phyloP scores from a whole-genome alignment of 1,284 basidiomycete species.

The Cerioporus squamosus region DNA sequence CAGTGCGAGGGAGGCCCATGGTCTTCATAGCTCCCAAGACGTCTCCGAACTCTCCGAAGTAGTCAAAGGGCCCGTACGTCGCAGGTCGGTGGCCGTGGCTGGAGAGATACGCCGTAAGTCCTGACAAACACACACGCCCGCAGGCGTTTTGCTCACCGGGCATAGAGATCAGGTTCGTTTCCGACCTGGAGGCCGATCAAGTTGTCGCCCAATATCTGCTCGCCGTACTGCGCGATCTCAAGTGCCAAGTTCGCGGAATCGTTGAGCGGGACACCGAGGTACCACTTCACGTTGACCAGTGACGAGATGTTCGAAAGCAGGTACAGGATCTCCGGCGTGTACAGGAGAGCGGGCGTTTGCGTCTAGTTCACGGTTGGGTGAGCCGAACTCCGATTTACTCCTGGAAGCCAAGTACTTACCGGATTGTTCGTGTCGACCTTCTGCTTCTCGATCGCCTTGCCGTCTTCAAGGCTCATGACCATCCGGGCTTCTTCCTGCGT shows the following conservation, averaged over 20 bases:
- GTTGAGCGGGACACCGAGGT: conserved; percentile 60
- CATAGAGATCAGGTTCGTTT: conserved; percentile 64
- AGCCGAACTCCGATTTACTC: too few species aligned
- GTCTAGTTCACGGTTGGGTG: conserved; percentile 34
- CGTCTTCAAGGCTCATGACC: conserved; percentile 25
- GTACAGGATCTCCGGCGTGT: conserved; percentile 60
- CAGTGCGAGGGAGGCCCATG: conserved; percentile 44
- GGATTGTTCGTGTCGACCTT: conserved; percentile 20
- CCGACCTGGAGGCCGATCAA: conserved; percentile 52
- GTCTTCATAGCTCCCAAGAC: conserved; percentile 48
- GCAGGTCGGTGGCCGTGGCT: conserved; percentile 34
- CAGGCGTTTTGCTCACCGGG: conserved; percentile 21
- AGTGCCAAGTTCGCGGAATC: conserved; percentile 47
- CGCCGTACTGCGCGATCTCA: conserved; percentile 48
- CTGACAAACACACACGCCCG: not conserved
- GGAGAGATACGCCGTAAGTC: not conserved
- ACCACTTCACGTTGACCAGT: conserved; percentile 62
- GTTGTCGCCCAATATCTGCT: conserved; percentile 46
- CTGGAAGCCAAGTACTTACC: too few species aligned
- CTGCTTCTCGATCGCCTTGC: conserved; percentile 21
- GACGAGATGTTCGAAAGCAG: conserved; percentile 60
- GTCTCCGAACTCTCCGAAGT: conserved; percentile 51
- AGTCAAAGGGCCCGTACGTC: conserved; percentile 48
- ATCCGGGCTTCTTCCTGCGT: conserved; percentile 63
- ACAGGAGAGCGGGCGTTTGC: conserved; percentile 61